Percentiles rank a stretch among this genome's conserved stretches.
Conservation (phyloP, 1,139 yeast species). For the Groenewaldozyma sp. region DNA sequence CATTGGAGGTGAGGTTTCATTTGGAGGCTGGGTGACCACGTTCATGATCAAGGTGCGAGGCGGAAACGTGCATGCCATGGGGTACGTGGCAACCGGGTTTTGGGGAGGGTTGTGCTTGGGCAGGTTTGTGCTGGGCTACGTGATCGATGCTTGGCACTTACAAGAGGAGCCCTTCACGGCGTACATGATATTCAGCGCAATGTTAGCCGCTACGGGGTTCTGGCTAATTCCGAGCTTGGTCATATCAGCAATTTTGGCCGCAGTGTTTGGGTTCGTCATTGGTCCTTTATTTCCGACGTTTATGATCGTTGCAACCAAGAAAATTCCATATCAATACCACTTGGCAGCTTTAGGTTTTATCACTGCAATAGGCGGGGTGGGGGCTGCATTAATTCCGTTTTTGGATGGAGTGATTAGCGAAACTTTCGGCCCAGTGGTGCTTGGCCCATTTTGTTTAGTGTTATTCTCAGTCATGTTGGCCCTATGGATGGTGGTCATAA, state of each 20-base stretch:
- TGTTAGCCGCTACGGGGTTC: constrained; percentile 6
- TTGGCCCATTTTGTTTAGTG: constrained; percentile 24
- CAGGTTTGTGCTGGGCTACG: constrained; percentile 37
- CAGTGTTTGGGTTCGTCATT: constrained; percentile 53
- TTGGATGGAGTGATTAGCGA: constrained; percentile 26
- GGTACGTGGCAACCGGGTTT: constrained; percentile 61
- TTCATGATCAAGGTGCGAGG: constrained; percentile 48
- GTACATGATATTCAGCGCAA: not conserved
- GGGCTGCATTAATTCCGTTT: constrained; percentile 47
- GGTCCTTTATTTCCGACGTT: constrained; percentile 82
- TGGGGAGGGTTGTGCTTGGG: constrained; percentile 67
- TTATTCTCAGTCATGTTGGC: constrained; percentile 21
- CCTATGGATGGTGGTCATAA: constrained; percentile 19
- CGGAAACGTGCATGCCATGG: constrained; percentile 39
- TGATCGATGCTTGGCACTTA: constrained; percentile 19
- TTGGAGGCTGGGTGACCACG: constrained; percentile 67
- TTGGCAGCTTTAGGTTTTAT: constrained; percentile 66
- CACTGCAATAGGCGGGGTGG: constrained; percentile 74
- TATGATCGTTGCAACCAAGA: constrained; percentile 52
- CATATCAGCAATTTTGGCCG: constrained; percentile 33
- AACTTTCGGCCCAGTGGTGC: constrained; percentile 21
- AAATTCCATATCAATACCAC: constrained; percentile 53
- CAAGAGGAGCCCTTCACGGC: constrained; percentile 14
- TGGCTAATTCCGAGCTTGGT: constrained; percentile 25
- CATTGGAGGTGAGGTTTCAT: constrained; percentile 58